Evolutionary conservation across 768 basidiomycete genomes (phyloP).

Genomic region (Leucosporidium yakuticum): DNA sequence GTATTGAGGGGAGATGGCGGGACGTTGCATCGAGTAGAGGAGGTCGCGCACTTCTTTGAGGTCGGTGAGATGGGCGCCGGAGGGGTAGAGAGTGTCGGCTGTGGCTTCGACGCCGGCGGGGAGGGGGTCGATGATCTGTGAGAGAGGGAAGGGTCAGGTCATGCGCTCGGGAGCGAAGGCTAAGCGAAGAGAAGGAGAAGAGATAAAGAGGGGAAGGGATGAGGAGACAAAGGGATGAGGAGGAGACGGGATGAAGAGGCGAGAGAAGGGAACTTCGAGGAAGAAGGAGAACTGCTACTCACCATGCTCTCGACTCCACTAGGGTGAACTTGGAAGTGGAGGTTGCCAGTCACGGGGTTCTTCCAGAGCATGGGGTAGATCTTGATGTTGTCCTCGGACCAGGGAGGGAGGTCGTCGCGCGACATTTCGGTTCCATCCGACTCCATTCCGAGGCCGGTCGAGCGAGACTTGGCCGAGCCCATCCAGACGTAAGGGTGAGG

Average conservation of each 20-base stretch:
- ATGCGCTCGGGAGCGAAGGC: too few relatives aligned
- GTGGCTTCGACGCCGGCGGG: constrained; percentile 53
- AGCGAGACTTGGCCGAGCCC: constrained; percentile 63
- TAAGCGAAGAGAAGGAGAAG: too few relatives aligned
- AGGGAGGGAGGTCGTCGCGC: constrained; percentile 64
- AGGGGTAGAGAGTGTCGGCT: constrained; percentile 68
- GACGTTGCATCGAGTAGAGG: constrained; percentile 79
- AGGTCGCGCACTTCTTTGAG: constrained; percentile 65
- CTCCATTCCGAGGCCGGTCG: constrained; percentile 78
- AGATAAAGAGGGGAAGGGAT: neutral
- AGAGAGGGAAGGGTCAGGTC: constrained; percentile 53
- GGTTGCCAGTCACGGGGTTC: constrained; percentile 72
- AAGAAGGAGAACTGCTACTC: neutral
- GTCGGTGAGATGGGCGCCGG: constrained; percentile 70
- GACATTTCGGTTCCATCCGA: constrained; percentile 66
- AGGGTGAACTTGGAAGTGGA: constrained; percentile 85
- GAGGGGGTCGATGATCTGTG: constrained; percentile 67
- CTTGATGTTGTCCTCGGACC: constrained; percentile 72
- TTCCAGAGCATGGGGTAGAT: constrained; percentile 76
- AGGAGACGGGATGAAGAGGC: too few relatives aligned
- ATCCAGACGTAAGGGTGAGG: constrained; percentile 91
- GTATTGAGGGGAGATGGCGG: constrained; percentile 77
- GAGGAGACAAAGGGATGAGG: neutral
- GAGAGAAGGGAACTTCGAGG: too few relatives aligned
- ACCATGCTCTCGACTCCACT: constrained; percentile 25